Conservation (phyloP, 495 filamentous ascomycete genomes). For the Cenococcum geophilum region DNA sequence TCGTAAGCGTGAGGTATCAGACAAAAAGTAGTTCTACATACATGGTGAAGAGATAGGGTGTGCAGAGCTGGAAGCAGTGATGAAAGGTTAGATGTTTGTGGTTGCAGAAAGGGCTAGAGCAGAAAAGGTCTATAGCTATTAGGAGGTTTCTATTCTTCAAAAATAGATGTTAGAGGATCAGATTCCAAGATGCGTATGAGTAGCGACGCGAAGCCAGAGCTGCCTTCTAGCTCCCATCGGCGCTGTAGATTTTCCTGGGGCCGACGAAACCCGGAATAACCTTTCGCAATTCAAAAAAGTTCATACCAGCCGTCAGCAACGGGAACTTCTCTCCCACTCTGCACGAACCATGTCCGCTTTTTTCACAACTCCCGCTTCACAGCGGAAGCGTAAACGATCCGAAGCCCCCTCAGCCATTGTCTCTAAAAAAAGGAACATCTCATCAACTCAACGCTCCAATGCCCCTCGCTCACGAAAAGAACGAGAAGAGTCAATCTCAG, state of each 20-base stretch:
- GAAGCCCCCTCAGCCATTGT: conserved; percentile 19
- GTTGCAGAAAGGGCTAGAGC: neutral
- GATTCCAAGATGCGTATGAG: neutral
- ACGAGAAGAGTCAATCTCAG: conserved; percentile 66
- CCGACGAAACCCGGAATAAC: neutral
- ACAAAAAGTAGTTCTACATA: neutral
- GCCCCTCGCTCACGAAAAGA: conserved; percentile 23
- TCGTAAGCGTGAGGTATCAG: neutral
- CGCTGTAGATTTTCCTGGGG: neutral
- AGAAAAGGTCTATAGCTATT: conserved; percentile 3
- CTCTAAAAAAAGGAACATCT: conserved; percentile 28
- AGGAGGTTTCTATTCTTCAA: neutral
- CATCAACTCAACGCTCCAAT: conserved; percentile 16
- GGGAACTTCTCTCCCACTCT: neutral
- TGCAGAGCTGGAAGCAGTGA: neutral
- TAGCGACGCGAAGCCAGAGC: conserved; percentile 9
- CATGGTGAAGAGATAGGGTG: conserved; percentile 2
- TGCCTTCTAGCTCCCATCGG: neutral
- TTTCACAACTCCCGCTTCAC: conserved; percentile 41
- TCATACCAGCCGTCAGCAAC: neutral
- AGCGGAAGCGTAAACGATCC: conserved; percentile 40
- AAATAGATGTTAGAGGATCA: no score
- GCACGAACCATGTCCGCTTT: conserved; percentile 39
- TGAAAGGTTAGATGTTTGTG: neutral
- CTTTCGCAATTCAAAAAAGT: neutral